A percentile compares a stretch with the other conserved stretches of the same genome.
These are phyloP conservation scores for Canavalia ensiformis DNA, from an alignment of 306 rosid species.

Conservation along the genomic window DNA sequence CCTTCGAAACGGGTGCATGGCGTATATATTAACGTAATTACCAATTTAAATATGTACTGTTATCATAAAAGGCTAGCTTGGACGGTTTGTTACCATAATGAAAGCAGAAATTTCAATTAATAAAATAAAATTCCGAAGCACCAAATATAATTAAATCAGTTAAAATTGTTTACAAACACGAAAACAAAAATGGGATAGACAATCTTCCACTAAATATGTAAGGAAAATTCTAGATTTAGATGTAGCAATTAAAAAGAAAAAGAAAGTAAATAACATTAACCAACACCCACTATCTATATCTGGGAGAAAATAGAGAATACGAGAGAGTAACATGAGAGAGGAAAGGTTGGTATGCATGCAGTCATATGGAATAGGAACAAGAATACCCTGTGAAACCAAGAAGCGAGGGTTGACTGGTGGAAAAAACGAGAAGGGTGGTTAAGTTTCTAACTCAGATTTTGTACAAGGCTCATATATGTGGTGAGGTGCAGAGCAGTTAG, in stretches of 20 bases:
- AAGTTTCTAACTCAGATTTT: conserved; percentile 25
- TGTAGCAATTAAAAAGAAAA: neutral
- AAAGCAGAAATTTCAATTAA: too few relatives aligned
- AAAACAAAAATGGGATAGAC: neutral
- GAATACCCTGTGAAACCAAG: neutral
- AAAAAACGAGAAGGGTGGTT: conserved; percentile 30
- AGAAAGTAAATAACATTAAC: neutral
- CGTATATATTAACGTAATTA: too few relatives aligned
- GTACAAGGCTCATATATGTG: neutral
- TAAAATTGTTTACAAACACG: neutral
- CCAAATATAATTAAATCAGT: neutral
- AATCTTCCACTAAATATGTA: conserved; percentile 21
- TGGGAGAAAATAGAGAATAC: neutral
- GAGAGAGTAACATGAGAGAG: neutral
- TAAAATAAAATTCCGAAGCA: neutral
- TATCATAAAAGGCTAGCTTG: too few relatives aligned
- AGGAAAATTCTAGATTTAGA: conserved; percentile 49
- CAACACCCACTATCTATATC: conserved; percentile 36
- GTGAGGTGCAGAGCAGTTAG: conserved; percentile 20
- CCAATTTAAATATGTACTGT: too few relatives aligned
- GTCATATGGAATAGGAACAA: neutral
- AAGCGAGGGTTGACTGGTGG: conserved; percentile 41
- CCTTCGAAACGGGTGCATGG: too few relatives aligned
- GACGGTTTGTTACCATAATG: too few relatives aligned
- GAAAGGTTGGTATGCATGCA: conserved; percentile 8